Evolutionary conservation across 2,329 filamentous ascomycete genomes (phyloP).

Genomic region (Colletotrichum ledebouriae): DNA sequence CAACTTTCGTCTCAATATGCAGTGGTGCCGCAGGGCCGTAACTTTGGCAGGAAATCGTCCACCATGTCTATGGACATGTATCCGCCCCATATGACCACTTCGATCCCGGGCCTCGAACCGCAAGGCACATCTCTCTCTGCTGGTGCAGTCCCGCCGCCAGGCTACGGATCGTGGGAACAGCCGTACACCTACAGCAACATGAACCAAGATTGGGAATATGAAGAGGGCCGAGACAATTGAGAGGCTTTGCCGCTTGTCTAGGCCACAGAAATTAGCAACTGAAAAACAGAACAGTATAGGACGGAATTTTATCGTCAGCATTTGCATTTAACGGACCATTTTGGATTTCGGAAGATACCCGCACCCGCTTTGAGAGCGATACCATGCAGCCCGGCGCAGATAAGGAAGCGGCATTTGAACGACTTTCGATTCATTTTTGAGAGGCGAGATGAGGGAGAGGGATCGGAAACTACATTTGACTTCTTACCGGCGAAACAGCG

Average conservation of each 20-base stretch:
- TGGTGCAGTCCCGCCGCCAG: slow-evolving; percentile 53
- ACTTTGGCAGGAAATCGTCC: slow-evolving; percentile 60
- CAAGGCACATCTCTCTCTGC: slow-evolving; percentile 55
- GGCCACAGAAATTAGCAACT: background rate
- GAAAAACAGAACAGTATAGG: background rate
- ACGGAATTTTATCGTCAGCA: background rate
- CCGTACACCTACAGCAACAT: slow-evolving; percentile 58
- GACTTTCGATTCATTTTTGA: slow-evolving; percentile 1
- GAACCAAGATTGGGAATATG: slow-evolving; percentile 54
- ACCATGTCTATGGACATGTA: slow-evolving; percentile 60
- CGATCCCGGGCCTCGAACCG: slow-evolving; percentile 53
- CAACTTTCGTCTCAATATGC: slow-evolving; percentile 55
- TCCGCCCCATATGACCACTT: slow-evolving; percentile 54
- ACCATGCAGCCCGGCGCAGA: slow-evolving; percentile 10
- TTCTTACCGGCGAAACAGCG: background rate
- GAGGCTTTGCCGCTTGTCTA: background rate
- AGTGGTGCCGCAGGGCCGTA: slow-evolving; percentile 53
- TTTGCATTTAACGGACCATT: slow-evolving; percentile 25
- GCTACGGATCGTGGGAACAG: slow-evolving; percentile 61
- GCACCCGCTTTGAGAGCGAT: slow-evolving; percentile 24
- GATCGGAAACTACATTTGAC: background rate
- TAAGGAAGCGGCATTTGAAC: background rate
- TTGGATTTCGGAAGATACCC: slow-evolving; percentile 21
- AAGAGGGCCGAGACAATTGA: slow-evolving; percentile 41
- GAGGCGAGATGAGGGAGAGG: background rate